Conservation (phyloP, 306 rosid species). For the Casuarina glauca region DNA sequence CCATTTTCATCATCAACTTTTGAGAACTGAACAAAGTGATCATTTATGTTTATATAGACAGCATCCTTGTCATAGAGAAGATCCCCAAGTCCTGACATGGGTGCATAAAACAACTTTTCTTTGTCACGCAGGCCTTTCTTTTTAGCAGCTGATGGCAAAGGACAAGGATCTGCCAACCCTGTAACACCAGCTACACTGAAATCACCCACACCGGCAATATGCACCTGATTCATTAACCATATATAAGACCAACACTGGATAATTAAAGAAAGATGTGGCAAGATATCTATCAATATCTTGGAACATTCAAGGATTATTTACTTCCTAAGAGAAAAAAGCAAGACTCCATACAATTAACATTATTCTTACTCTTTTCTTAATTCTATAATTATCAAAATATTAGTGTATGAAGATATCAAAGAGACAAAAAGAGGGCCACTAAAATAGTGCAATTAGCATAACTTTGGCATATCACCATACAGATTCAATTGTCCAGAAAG, state of each 20-base stretch:
- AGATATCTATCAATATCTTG: not conserved
- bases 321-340: not conserved
- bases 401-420: not conserved
- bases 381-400: not conserved
- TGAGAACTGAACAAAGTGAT: slow-evolving; percentile 81
- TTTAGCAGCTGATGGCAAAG: slow-evolving; percentile 97
- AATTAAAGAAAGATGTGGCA: not conserved
- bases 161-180: slow-evolving; percentile 86
- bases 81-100: slow-evolving; percentile 98
- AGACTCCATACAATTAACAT: not conserved
- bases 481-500: not conserved
- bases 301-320: not conserved
- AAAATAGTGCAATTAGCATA: not conserved
- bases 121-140: slow-evolving; percentile 95
- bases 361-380: not conserved
- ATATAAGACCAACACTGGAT: slow-evolving; percentile 23
- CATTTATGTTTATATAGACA: slow-evolving; percentile 84
- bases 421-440: not conserved
- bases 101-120: slow-evolving; percentile 88
- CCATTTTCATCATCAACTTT: slow-evolving; percentile 58
- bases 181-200: slow-evolving; percentile 56
- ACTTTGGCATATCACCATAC: not conserved
- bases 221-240: slow-evolving; percentile 62
- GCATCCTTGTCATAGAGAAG: slow-evolving; percentile 95
- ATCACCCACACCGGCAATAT: slow-evolving; percentile 97